Evolutionary conservation across 1,284 basidiomycete species (phyloP).

Genomic region (Rhodotorula sp.): DNA sequence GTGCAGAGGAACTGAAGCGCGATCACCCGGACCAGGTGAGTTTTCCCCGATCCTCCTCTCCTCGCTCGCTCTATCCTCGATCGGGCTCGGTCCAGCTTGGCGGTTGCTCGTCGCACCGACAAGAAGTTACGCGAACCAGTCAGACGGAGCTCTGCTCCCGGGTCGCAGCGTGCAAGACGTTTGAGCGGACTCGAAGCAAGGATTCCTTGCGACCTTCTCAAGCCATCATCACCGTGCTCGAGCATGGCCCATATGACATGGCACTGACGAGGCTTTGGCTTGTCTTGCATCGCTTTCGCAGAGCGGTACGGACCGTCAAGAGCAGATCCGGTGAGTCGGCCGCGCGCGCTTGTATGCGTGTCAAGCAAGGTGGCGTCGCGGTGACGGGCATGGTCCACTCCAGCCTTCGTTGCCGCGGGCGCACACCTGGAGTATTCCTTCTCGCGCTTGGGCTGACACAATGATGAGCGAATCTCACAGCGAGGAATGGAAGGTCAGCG

Average conservation of each 20-base stretch:
- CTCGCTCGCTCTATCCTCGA: neutral
- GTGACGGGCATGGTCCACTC: neutral
- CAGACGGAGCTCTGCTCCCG: too few species aligned
- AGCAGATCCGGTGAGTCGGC: neutral
- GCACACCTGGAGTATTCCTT: too few species aligned
- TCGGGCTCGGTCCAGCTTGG: neutral
- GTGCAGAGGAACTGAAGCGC: slow-evolving; percentile 1
- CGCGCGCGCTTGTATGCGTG: neutral
- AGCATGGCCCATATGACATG: neutral
- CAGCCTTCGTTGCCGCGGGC: too few species aligned
- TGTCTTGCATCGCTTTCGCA: neutral
- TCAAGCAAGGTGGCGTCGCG: too few species aligned
- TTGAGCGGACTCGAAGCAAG: neutral
- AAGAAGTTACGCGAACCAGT: too few species aligned
- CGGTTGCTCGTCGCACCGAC: too few species aligned
- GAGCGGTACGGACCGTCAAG: slow-evolving; percentile 1
- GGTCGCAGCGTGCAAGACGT: too few species aligned
- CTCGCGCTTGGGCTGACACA: neutral
- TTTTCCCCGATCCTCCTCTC: too few species aligned
- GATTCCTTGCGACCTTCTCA: slow-evolving; percentile 1
- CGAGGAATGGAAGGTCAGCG: neutral
- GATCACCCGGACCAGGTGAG: neutral
- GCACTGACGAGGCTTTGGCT: too few species aligned
- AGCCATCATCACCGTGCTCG: neutral
- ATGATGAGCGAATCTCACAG: neutral